Conservation (phyloP, 768 basidiomycete genomes). For the Mycena pura region DNA sequence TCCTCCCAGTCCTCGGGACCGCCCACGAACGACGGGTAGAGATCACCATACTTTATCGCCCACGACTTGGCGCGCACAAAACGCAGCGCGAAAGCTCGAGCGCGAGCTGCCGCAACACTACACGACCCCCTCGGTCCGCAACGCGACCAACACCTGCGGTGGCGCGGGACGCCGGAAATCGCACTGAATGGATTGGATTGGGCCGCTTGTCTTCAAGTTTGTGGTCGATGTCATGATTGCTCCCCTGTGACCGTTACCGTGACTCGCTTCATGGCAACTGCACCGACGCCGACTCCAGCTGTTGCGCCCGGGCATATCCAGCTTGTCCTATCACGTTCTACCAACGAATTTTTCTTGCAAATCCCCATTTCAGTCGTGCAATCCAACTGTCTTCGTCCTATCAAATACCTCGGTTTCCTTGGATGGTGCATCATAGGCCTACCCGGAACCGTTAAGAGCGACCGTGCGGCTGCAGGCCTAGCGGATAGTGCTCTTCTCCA, state of each 20-base stretch:
- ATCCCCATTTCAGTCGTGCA: constrained; percentile 8
- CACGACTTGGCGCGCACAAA: background rate
- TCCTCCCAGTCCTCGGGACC: no score
- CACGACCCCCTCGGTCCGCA: no score
- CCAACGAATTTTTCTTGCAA: constrained; percentile 11
- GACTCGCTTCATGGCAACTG: no score
- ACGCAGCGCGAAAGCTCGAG: constrained; percentile 7
- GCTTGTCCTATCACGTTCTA: constrained; percentile 15
- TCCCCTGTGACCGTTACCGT: no score
- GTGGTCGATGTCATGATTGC: no score
- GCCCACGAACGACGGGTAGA: no score
- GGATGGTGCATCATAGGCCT: constrained; percentile 19
- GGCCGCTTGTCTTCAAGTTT: no score
- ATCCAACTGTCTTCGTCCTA: constrained; percentile 10
- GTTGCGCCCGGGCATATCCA: constrained; percentile 13
- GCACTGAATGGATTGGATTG: no score
- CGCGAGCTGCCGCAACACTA: constrained; percentile 17
- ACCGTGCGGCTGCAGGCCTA: background rate
- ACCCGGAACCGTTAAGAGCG: constrained; percentile 10
- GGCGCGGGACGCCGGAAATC: no score
- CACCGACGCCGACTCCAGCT: constrained; percentile 6
- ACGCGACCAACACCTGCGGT: no score
- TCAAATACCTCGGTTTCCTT: constrained; percentile 14
- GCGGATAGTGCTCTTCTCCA: constrained; percentile 5
- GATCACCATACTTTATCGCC: background rate